A percentile compares a stretch with the other conserved stretches of the same genome.
Evolutionary conservation across 2,329 filamentous ascomycete species (phyloP).

Genomic region (Zymoseptoria brevis): DNA sequence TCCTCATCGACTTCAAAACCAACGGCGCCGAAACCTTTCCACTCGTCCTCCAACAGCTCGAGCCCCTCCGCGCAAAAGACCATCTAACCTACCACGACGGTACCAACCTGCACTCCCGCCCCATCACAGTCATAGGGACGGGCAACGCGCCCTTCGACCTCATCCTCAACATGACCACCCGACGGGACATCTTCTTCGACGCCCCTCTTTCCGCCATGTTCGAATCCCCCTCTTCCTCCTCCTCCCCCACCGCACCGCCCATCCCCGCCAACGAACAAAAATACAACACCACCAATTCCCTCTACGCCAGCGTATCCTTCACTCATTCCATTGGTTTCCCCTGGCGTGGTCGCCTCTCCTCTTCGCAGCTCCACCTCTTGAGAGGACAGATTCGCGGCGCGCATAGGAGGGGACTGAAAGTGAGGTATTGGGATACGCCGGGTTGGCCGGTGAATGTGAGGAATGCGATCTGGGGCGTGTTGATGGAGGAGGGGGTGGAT

Average conservation of each 20-base stretch:
- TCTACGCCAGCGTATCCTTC: slow-evolving; percentile 58
- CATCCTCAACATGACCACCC: slow-evolving; percentile 44
- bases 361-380: slow-evolving; percentile 39
- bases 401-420: slow-evolving; percentile 45
- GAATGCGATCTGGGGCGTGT: slow-evolving; percentile 47
- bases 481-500: slow-evolving; percentile 49
- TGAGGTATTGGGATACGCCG: slow-evolving; percentile 50
- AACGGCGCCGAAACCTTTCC: slow-evolving; percentile 45
- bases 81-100: slow-evolving; percentile 45
- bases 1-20: slow-evolving; percentile 64
- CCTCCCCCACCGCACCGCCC: slow-evolving; percentile 38
- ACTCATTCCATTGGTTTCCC: slow-evolving; percentile 41
- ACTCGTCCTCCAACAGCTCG: slow-evolving; percentile 46
- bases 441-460: slow-evolving; percentile 47
- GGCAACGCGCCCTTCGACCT: slow-evolving; percentile 54
- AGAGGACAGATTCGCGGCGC: slow-evolving; percentile 47
- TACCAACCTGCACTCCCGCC: slow-evolving; percentile 44
- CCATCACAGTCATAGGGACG: slow-evolving; percentile 61
- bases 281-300: slow-evolving; percentile 52
- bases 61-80: slow-evolving; percentile 49
- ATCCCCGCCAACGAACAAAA: slow-evolving; percentile 30
- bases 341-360: slow-evolving; percentile 41
- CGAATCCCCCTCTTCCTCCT: slow-evolving; percentile 15
- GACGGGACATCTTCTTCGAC: slow-evolving; percentile 51
- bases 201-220: slow-evolving; percentile 44